phyloP scores from a whole-genome alignment of 2,329 filamentous ascomycete genomes.

The Aspergillus vadensis region DNA sequence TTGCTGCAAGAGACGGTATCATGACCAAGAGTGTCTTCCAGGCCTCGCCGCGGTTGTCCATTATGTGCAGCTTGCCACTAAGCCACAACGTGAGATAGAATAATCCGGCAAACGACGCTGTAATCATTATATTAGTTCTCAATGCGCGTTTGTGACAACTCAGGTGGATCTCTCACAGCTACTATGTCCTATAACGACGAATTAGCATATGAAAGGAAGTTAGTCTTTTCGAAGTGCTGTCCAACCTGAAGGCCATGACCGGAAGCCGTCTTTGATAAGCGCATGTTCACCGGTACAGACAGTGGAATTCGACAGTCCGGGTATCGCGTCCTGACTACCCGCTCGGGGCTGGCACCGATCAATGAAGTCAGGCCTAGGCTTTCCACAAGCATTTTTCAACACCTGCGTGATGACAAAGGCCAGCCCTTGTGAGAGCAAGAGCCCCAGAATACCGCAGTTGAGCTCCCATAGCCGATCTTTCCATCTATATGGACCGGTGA shows the following conservation, averaged over 20 bases:
- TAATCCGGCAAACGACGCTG: slow-evolving; percentile 60
- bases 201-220: slow-evolving; percentile 20
- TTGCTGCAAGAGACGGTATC: slow-evolving; percentile 56
- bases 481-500: slow-evolving; percentile 53
- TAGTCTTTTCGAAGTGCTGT: neutral
- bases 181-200: slow-evolving; percentile 21
- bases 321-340: slow-evolving; percentile 38
- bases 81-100: slow-evolving; percentile 63
- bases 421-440: slow-evolving; percentile 56
- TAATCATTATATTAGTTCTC: slow-evolving; percentile 15
- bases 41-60: slow-evolving; percentile 62
- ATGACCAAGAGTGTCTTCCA: slow-evolving; percentile 61
- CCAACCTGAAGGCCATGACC: slow-evolving; percentile 59
- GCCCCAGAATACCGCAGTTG: slow-evolving; percentile 61
- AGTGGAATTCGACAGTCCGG: slow-evolving; percentile 48
- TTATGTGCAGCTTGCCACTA: slow-evolving; percentile 60
- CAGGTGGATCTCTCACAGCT: slow-evolving; percentile 18
- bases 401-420: slow-evolving; percentile 60
- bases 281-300: slow-evolving; percentile 56
- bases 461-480: slow-evolving; percentile 63
- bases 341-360: slow-evolving; percentile 51
- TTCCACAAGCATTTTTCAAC: slow-evolving; percentile 62
- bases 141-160: neutral
- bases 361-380: slow-evolving; percentile 62
- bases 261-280: slow-evolving; percentile 61